Evolutionary conservation across 2,329 filamentous ascomycete genomes (phyloP), one percentile per base, ranked within the genome.

Genomic region (Beauveria asiatica): DNA sequence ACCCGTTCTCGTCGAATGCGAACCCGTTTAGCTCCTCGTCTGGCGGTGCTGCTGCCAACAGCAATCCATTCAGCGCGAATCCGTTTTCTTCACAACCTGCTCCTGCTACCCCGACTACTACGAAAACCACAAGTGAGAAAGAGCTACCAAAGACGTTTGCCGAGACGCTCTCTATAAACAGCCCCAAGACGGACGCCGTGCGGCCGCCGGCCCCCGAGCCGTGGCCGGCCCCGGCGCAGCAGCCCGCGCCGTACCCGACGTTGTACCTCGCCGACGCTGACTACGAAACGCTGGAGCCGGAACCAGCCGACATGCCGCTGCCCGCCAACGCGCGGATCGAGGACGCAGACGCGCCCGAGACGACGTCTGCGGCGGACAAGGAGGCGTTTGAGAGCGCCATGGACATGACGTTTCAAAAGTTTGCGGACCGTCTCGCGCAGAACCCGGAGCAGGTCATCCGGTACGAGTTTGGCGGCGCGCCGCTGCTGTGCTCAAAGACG

Each of bases 241-340:
- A 89, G 65, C 89, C 90, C 0, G 63, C 78, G 1, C 78, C 91
- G 0, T 97, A 92, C 73, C 88, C 90, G 0, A 76, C 82, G 33
- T 89, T 88, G 69, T 90, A 91, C 76, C 84, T 93, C 49, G 80
- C 87, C 55, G 94, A 97, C 66, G 93, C 93, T 56, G 93, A 96
- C 69, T 96, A 90, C 74, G 94, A 99, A 73, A 89, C 88, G 4
- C 82, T 97, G 27, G 90, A 90, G 63, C 85, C 65, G 67, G 78
- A 70, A 2, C 80, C 82, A 0, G 62, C 65, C 1, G 80, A 81
- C 48, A 80, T 80, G 41, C 78, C 77, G 62, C 80, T 80, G 33
- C 79, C 77, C 62, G 76, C 76, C 16, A 77, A 82, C 60, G 74
- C 78, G 16, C 74, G 76, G 10, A 65, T 75, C 17, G 73, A 75